Base-by-base conservation (phyloP, 1,284 basidiomycete genomes). In the Heliocybe sulcata region DNA sequence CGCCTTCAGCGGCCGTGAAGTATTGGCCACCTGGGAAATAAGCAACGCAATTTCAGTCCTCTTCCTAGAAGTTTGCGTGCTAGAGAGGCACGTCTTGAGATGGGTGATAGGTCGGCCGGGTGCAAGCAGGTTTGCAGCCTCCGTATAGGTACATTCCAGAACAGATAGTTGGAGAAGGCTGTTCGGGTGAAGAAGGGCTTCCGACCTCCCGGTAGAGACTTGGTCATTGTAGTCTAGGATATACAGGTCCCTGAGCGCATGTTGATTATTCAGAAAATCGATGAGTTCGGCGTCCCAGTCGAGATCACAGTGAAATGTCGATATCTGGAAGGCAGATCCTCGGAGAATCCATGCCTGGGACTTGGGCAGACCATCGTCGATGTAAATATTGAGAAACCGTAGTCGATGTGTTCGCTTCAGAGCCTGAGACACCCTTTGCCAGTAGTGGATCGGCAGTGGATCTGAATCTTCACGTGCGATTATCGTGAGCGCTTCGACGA, bases 81-180 rank as follows among this genome's bases (percentile, higher is more conserved):
- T 71, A 22, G 83, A 83, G 64, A 86, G 81, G 60, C 83, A 85
- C n/a, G 83, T 83, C 65, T 86, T 86, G 57, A 86, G 72, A 54
- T 76, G 77, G 1, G 75, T 73, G 45, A 86, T 66, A 2, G 83
- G 82, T 1, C 83, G 72, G 12, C 70, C 70, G 1, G 82, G 81
- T n/a, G 79, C 73, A 14, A 85, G 67, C 9, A 72, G 70, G 49
- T 71, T 69, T 2, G 80, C 82, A 0, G 83, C 84, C 66, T 83
- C 83, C 23, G 77, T 70, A 65, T 84, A 85, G 2, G 83, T 82
- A 66, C 84, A 86, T 67, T 86, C 82, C 42, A 87, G 64, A 23
- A 68, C 74, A 8, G 76, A 70, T 33, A 85, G 67, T 52, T 69
- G 69, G 52, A 79, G 76, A 12, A 84, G 70, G 50, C 55, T 58